phyloP scores from a whole-genome alignment of 1,139 yeast species.

The Geotrichum klebahnii region DNA sequence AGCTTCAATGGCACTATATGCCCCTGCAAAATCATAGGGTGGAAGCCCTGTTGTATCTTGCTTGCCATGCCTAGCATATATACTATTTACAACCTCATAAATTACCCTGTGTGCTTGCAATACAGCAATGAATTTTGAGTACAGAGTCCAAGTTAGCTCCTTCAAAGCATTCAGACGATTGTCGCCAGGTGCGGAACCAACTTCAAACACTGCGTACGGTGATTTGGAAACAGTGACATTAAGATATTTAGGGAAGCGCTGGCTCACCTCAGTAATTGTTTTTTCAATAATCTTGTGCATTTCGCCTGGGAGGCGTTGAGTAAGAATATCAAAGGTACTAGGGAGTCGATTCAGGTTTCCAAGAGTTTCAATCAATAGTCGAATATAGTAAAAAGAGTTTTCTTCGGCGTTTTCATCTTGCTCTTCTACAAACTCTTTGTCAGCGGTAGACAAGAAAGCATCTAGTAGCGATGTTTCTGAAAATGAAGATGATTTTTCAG shows the following conservation, averaged over 20 bases:
- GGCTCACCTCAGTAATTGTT: conserved; percentile 61
- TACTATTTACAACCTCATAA: conserved; percentile 48
- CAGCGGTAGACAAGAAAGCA: conserved; percentile 42
- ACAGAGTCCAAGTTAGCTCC: conserved; percentile 67
- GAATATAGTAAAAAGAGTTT: conserved; percentile 55
- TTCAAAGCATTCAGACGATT: conserved; percentile 56
- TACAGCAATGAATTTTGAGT: conserved; percentile 57
- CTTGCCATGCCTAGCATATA: conserved; percentile 32
- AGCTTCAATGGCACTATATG: conserved; percentile 56
- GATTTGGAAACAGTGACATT: conserved; percentile 11
- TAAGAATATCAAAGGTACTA: conserved; percentile 54
- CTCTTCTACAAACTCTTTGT: conserved; percentile 30
- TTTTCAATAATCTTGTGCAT: conserved; percentile 54
- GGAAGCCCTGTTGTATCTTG: conserved; percentile 26
- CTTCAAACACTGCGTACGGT: conserved; percentile 25
- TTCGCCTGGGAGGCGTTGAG: conserved; percentile 49
- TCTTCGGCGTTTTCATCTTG: conserved; percentile 38
- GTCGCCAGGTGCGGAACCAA: conserved; percentile 41
- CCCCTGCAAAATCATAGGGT: conserved; percentile 47
- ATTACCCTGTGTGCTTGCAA: conserved; percentile 69
- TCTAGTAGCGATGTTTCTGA: conserved; percentile 39
- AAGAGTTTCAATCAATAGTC: conserved; percentile 55
- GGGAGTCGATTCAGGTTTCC: conserved; percentile 61
- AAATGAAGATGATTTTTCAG: conserved; percentile 29
- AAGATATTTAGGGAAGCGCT: conserved; percentile 44